These are phyloP conservation scores for Leishmania lainsoni DNA, from an alignment of 208 protist species.

Conservation along the genomic window DNA sequence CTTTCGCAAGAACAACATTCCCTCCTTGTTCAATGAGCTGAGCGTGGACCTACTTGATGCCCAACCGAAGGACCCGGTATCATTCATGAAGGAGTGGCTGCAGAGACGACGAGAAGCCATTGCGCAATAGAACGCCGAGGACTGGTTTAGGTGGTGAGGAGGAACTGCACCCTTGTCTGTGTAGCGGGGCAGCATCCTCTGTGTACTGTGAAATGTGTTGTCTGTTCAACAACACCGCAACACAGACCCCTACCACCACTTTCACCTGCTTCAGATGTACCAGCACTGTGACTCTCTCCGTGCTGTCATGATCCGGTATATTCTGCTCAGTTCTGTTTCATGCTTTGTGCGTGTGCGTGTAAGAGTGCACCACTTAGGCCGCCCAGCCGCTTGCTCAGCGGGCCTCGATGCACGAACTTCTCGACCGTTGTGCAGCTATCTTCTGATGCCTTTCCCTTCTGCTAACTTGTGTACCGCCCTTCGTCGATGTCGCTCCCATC, in stretches of 20 bases:
- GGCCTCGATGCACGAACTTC: not conserved
- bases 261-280: not conserved
- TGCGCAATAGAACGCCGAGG: not conserved
- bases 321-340: not conserved
- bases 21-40: slow-evolving; percentile 65
- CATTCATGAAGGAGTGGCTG: slow-evolving; percentile 68
- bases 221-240: not conserved
- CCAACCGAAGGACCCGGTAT: slow-evolving; percentile 52
- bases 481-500: not conserved
- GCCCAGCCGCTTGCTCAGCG: not conserved
- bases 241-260: not conserved
- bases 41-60: slow-evolving; percentile 48
- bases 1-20: slow-evolving; percentile 35
- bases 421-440: not conserved
- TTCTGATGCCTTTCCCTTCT: not conserved
- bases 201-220: not conserved
- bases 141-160: not conserved
- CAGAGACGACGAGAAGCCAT: slow-evolving; percentile 30
- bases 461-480: slow-evolving; percentile 1
- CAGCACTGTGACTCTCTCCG: not conserved
- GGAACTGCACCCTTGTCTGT: not conserved
- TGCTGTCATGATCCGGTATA: not conserved
- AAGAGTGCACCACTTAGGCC: not conserved
- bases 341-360: not conserved
- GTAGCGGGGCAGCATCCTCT: not conserved